A percentile compares a stretch with the other conserved stretches of the same genome.
phyloP scores from a whole-genome alignment of 2,329 filamentous ascomycete genomes.

The Grosmannia serpens region DNA sequence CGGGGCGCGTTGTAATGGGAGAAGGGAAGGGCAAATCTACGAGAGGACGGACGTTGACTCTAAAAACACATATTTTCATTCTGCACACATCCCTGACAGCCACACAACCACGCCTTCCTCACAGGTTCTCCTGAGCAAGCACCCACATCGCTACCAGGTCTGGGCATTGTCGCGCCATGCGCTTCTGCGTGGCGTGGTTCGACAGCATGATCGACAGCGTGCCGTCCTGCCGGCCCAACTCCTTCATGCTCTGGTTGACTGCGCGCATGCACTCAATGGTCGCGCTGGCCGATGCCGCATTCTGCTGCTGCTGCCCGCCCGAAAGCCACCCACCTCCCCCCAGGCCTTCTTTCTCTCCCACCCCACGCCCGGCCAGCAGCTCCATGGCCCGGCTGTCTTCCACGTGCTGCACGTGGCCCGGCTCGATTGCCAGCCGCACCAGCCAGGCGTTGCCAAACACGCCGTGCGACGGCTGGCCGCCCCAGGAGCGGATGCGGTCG shows the following conservation, averaged over 20 bases:
- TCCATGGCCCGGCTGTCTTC: slow-evolving; percentile 4
- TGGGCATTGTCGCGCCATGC: slow-evolving; percentile 13
- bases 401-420: slow-evolving; percentile 7
- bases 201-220: slow-evolving; percentile 12
- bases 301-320: not conserved
- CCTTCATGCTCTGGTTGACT: slow-evolving; percentile 9
- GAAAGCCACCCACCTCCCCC: not conserved
- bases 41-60: no score
- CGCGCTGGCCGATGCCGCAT: not conserved
- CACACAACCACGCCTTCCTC: not conserved
- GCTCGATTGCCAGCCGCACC: slow-evolving; percentile 10
- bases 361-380: slow-evolving; percentile 1
- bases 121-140: slow-evolving; percentile 11
- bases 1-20: no score
- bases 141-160: slow-evolving; percentile 14
- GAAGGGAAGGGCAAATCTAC: no score
- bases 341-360: not conserved
- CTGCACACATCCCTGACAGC: not conserved
- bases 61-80: not conserved
- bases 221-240: slow-evolving; percentile 2
- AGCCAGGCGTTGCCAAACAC: slow-evolving; percentile 13
- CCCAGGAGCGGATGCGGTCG: slow-evolving; percentile 10
- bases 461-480: slow-evolving; percentile 7
- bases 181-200: slow-evolving; percentile 13
- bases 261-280: not conserved